Percentiles rank a stretch among this genome's conserved stretches.
Conservation (phyloP, 1,139 yeast genomes). For the Blastobotrys arbuscula region DNA sequence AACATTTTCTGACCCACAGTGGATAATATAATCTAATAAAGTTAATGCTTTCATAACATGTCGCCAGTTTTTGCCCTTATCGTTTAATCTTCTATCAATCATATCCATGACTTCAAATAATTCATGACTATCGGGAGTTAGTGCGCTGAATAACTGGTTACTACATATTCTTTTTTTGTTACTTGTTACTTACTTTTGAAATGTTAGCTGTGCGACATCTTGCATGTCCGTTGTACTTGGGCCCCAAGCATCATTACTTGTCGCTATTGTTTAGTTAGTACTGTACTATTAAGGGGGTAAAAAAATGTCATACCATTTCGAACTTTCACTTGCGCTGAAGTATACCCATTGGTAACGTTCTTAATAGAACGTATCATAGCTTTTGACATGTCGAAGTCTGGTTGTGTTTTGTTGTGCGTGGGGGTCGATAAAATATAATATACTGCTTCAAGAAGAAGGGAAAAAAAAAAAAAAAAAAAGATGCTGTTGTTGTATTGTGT, state of each 20-base stretch:
- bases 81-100: slow-evolving; percentile 88
- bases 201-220: slow-evolving; percentile 72
- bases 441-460: background rate
- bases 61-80: slow-evolving; percentile 97
- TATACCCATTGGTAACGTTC: slow-evolving; percentile 90
- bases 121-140: slow-evolving; percentile 45
- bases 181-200: slow-evolving; percentile 40
- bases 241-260: slow-evolving; percentile 83
- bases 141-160: slow-evolving; percentile 14
- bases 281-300: background rate
- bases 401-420: background rate
- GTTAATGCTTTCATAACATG: slow-evolving; percentile 85
- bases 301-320: slow-evolving; percentile 46
- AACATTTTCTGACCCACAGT: slow-evolving; percentile 85
- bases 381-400: slow-evolving; percentile 51
- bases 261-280: slow-evolving; percentile 43
- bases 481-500: background rate
- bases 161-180: background rate
- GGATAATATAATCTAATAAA: slow-evolving; percentile 79
- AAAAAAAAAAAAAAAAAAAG: background rate
- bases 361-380: slow-evolving; percentile 79
- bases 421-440: no score
- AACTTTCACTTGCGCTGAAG: slow-evolving; percentile 78
- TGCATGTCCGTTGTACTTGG: slow-evolving; percentile 82
- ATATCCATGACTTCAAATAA: slow-evolving; percentile 92